Conservation (phyloP, 2,329 filamentous ascomycete species). For the Daldinia sp. region DNA sequence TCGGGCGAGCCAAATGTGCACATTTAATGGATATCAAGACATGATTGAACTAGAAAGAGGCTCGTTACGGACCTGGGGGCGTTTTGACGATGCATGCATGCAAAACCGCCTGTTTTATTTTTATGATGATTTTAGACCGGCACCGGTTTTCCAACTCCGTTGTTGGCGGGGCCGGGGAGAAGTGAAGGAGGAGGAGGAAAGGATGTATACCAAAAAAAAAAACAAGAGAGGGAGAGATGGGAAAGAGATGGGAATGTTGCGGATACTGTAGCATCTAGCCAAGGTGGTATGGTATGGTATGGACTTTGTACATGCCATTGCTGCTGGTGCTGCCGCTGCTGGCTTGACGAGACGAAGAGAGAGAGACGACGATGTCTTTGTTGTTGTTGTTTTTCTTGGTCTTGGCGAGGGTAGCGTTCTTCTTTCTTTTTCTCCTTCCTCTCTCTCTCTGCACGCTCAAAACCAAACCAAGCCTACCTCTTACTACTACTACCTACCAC, state of each 20-base stretch:
- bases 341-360: neutral
- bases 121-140: constrained; percentile 25
- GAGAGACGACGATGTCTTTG: neutral
- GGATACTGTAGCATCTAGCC: constrained; percentile 41
- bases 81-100: constrained; percentile 24
- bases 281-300: constrained; percentile 17
- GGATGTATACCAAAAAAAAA: constrained; percentile 29
- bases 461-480: constrained; percentile 1
- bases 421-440: neutral
- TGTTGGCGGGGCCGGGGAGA: constrained; percentile 31
- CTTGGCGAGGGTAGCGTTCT: constrained; percentile 12
- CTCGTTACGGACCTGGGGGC: constrained; percentile 43
- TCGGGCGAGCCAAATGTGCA: constrained; percentile 36
- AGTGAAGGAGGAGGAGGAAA: constrained; percentile 10
- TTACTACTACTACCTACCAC: neutral
- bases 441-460: neutral
- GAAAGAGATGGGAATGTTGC: neutral
- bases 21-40: constrained; percentile 50
- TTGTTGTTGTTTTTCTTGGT: neutral
- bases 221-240: neutral
- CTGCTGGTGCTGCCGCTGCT: no score
- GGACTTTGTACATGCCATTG: constrained; percentile 37
- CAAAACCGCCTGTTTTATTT: constrained; percentile 21
- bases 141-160: neutral
- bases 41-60: constrained; percentile 50